Conservation (phyloP, 768 basidiomycete genomes). For the Dioszegia hungarica region DNA sequence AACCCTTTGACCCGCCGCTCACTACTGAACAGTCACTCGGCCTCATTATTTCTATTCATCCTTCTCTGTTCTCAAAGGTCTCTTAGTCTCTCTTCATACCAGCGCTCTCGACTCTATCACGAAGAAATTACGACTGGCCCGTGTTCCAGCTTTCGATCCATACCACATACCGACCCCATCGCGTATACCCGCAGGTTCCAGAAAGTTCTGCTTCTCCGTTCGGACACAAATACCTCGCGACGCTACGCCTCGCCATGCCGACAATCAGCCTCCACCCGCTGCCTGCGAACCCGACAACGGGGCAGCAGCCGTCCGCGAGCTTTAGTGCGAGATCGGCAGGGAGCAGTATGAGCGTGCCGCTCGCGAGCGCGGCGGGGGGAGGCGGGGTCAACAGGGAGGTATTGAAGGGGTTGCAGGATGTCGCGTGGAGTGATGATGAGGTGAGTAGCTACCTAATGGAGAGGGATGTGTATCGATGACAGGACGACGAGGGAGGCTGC, state of each 20-base stretch:
- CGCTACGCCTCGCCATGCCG: conserved; percentile 17
- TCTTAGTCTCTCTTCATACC: too few species aligned
- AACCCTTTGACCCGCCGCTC: too few species aligned
- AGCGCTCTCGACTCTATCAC: too few species aligned
- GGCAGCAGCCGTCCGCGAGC: conserved; percentile 25
- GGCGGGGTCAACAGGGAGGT: conserved; percentile 44
- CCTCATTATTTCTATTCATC: too few species aligned
- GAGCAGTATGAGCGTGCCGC: conserved; percentile 6
- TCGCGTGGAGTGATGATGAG: conserved; percentile 50
- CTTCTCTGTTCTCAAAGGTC: too few species aligned
- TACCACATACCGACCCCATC: neutral
- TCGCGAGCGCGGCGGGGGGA: conserved; percentile 22
- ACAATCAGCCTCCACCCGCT: conserved; percentile 34
- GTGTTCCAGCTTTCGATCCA: too few species aligned
- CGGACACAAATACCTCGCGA: too few species aligned
- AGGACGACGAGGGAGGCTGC: too few species aligned
- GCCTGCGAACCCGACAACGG: conserved; percentile 41
- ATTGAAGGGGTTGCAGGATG: conserved; percentile 48
- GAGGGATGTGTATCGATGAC: too few species aligned
- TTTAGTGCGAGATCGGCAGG: conserved; percentile 7
- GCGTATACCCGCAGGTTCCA: neutral
- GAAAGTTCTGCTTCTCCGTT: too few species aligned
- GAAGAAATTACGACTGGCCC: too few species aligned
- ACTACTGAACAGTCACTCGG: too few species aligned
- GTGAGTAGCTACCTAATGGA: conserved; percentile 35